Evolutionary conservation across 2,329 filamentous ascomycete genomes (phyloP).

Genomic region (Acephala macrosclerotiorum): DNA sequence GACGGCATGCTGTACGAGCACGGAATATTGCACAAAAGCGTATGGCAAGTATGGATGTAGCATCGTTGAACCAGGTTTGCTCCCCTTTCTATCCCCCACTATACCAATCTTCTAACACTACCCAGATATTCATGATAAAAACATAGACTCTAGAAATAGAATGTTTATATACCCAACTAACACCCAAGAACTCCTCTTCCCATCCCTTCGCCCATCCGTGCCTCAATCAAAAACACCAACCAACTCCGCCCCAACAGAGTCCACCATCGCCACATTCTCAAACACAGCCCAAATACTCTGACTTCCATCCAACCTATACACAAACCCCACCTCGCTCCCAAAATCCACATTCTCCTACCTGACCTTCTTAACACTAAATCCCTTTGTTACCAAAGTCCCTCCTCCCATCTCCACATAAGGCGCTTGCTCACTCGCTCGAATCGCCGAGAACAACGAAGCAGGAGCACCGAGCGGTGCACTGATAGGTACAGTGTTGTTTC

Average conservation of each 20-base stretch:
- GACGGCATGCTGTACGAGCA: conserved; percentile 77
- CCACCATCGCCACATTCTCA: background rate
- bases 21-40: conserved; percentile 90
- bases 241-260: conserved; percentile 8
- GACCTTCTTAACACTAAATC: background rate
- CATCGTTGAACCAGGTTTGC: conserved; percentile 84
- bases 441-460: background rate
- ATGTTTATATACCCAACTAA: background rate
- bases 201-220: background rate
- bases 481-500: conserved; percentile 10
- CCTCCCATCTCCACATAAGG: conserved; percentile 1
- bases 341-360: background rate
- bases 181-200: background rate
- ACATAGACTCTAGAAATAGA: conserved; percentile 33
- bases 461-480: conserved; percentile 1
- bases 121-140: conserved; percentile 75
- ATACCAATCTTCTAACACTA: conserved; percentile 25
- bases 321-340: background rate
- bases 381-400: background rate
- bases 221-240: conserved; percentile 12
- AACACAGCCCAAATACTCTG: conserved; percentile 15
- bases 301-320: background rate
- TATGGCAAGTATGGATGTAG: conserved; percentile 80
- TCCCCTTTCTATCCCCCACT: conserved; percentile 3
- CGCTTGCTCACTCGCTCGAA: background rate